phyloP scores from a whole-genome alignment of 2,329 filamentous ascomycete species.

The Botrytis squamosa region DNA sequence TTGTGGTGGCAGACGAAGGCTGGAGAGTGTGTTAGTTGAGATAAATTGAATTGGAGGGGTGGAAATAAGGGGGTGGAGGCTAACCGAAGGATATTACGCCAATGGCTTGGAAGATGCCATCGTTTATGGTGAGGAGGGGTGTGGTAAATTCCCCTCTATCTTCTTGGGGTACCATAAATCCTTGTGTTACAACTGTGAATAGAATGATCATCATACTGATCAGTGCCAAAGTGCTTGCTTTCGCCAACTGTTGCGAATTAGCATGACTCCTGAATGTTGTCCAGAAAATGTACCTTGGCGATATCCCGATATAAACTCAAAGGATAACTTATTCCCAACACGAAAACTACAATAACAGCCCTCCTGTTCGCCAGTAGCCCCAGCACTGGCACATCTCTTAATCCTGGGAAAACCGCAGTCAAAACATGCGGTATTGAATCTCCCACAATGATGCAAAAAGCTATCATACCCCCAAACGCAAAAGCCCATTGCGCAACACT shows the following conservation, averaged over 20 bases:
- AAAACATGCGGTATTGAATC: conserved; percentile 94
- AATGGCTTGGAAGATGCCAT: conserved; percentile 90
- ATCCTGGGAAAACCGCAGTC: conserved; percentile 73
- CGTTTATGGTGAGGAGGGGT: conserved; percentile 74
- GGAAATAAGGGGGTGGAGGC: conserved; percentile 31
- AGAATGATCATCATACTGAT: conserved; percentile 93
- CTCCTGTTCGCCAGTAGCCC: conserved; percentile 79
- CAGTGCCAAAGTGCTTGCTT: conserved; percentile 89
- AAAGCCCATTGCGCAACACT: conserved; percentile 93
- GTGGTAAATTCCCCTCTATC: conserved; percentile 69
- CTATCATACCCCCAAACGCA: conserved; percentile 97
- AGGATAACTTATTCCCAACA: conserved; percentile 83
- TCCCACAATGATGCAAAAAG: conserved; percentile 95
- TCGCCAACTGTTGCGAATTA: conserved; percentile 66
- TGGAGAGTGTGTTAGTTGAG: conserved; percentile 30
- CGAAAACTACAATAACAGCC: conserved; percentile 84
- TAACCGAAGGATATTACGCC: conserved; percentile 96
- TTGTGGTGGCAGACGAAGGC: conserved; percentile 84
- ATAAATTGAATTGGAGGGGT: conserved; percentile 36
- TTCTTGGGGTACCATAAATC: conserved; percentile 69
- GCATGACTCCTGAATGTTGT: neutral
- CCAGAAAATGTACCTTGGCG: conserved; percentile 68
- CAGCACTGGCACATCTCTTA: conserved; percentile 71
- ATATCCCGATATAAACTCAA: conserved; percentile 94
- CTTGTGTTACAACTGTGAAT: conserved; percentile 81